A percentile compares a stretch with the other conserved stretches of the same genome.
These are phyloP conservation scores for Geranium brycei DNA, from an alignment of 345 rosid species.

Conservation along the genomic window DNA sequence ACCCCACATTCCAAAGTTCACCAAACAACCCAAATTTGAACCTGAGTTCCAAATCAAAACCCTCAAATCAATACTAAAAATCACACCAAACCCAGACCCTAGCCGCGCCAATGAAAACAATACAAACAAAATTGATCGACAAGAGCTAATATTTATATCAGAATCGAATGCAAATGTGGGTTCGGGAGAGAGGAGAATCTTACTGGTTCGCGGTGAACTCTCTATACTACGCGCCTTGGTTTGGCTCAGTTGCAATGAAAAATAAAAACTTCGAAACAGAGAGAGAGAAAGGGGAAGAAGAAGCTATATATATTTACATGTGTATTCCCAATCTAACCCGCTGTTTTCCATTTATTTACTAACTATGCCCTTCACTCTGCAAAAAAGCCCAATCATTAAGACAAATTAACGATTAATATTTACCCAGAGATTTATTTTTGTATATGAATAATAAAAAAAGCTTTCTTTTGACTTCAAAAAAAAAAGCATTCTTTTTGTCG, in stretches of 20 bases:
- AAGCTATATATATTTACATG: background rate
- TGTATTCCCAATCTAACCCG: background rate
- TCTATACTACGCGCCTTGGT: background rate
- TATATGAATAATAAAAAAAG: too few relatives aligned
- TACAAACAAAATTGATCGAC: background rate
- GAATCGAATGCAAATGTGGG: background rate
- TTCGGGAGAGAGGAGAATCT: background rate
- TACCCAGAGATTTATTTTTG: too few relatives aligned
- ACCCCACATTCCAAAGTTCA: background rate
- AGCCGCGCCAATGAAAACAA: background rate
- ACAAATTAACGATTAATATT: too few relatives aligned
- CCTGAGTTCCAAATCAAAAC: background rate
- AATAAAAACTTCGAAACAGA: too few relatives aligned
- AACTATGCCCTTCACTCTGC: background rate
- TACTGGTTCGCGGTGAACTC: background rate
- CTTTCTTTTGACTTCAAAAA: too few relatives aligned
- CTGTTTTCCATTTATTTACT: background rate
- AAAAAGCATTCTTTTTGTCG: too few relatives aligned
- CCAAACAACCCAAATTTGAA: too few relatives aligned
- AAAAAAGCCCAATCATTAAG: background rate
- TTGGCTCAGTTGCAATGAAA: background rate
- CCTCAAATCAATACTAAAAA: background rate
- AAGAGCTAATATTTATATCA: background rate
- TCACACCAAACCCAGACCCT: background rate
- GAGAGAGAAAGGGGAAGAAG: background rate